Evolutionary conservation across 163 green algal genomes (phyloP).

Genomic region (Chlorella variabilis): DNA sequence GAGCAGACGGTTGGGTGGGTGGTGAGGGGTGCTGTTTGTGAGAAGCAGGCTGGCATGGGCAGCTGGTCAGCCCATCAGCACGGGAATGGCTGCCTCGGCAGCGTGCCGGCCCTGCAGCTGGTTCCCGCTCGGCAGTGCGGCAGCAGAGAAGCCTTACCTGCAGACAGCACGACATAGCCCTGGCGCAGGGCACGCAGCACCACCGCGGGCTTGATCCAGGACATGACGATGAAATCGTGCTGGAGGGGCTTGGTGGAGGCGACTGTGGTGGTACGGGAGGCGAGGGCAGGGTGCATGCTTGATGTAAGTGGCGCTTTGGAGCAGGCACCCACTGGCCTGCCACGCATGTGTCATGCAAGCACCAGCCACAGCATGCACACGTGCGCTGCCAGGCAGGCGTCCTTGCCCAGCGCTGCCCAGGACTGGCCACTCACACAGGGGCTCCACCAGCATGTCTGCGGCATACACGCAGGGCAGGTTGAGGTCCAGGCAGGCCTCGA

Average conservation of each 20-base stretch:
- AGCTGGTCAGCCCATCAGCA: no score
- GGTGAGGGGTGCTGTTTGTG: no score
- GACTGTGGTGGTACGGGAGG: conserved; percentile 5
- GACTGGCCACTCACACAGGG: conserved; percentile 11
- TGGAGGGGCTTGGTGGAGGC: neutral
- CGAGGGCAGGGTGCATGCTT: no score
- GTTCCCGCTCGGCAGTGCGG: no score
- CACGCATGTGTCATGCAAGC: no score
- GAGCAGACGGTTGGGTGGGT: no score
- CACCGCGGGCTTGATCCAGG: conserved; percentile 2
- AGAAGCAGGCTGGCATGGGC: neutral
- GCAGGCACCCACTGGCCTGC: no score
- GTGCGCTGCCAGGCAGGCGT: neutral
- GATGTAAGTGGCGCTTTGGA: no score
- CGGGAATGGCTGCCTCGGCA: no score
- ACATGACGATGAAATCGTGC: conserved; percentile 24
- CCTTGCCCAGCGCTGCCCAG: no score
- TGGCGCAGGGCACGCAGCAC: conserved; percentile 1
- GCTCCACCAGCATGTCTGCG: neutral
- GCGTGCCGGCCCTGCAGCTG: no score
- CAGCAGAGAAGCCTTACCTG: neutral
- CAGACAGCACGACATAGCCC: neutral
- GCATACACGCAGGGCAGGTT: conserved; percentile 43
- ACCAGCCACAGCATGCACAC: neutral
- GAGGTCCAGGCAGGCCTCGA: conserved; percentile 32